Conservation (phyloP, 805 yeast genomes). For the Wickerhamiella bombiphila region DNA sequence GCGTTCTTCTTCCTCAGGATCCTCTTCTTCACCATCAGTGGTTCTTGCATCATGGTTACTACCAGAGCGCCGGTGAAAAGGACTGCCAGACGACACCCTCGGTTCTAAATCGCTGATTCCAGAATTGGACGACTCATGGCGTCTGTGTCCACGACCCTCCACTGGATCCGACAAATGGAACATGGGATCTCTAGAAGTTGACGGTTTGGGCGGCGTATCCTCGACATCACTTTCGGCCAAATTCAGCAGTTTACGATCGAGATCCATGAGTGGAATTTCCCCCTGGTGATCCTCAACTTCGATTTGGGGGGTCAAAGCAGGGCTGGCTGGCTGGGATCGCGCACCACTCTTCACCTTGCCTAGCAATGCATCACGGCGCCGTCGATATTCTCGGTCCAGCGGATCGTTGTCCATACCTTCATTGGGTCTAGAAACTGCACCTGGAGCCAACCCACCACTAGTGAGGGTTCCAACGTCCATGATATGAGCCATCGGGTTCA, state of each 20-base stretch:
- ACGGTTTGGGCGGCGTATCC: no score
- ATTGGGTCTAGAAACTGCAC: constrained; percentile 12
- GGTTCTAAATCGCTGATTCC: background rate
- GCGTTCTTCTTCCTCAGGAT: constrained; percentile 11
- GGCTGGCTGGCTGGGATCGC: constrained; percentile 1
- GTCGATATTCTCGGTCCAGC: constrained; percentile 14
- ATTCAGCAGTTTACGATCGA: no score
- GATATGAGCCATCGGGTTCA: constrained; percentile 11
- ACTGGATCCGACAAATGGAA: no score
- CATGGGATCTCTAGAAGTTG: no score
- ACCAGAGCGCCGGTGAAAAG: background rate
- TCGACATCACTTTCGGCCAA: no score
- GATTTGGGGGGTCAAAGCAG: background rate
- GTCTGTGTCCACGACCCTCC: constrained; percentile 3
- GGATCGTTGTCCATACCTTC: constrained; percentile 12
- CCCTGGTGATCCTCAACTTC: background rate
- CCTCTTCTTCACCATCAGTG: background rate
- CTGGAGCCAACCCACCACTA: constrained; percentile 25
- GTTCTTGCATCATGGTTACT: constrained; percentile 1
- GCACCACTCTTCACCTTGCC: constrained; percentile 1
- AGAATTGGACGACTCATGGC: constrained; percentile 9
- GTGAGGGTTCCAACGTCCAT: constrained; percentile 20
- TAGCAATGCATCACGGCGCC: constrained; percentile 13
- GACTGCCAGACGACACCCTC: background rate
- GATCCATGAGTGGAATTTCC: constrained; percentile 2